Conservation (phyloP, 768 basidiomycete species). For the Chiua virens region DNA sequence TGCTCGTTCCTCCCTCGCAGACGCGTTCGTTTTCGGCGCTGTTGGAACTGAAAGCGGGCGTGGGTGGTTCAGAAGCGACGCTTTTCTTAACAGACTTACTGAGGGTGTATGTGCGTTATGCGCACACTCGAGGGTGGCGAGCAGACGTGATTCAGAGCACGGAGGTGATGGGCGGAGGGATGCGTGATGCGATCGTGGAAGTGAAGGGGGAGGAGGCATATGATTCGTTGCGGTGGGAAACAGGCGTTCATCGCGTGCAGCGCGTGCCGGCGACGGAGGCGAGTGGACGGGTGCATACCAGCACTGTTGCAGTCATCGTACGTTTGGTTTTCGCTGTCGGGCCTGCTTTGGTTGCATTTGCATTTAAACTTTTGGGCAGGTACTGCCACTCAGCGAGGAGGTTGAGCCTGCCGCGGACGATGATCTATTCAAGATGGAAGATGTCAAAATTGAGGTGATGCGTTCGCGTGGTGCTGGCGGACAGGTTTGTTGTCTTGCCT, state of each 20-base stretch:
- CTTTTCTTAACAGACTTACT: conserved; percentile 78
- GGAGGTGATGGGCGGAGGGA: conserved; percentile 59
- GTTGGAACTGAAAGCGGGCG: conserved; percentile 89
- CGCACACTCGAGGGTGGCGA: conserved; percentile 58
- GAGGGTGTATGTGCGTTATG: conserved; percentile 77
- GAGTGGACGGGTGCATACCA: conserved; percentile 87
- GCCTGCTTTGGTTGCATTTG: background rate
- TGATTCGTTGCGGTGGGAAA: conserved; percentile 83
- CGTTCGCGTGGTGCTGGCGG: conserved; percentile 96
- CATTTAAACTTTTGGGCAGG: conserved; percentile 35
- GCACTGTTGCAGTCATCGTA: conserved; percentile 85
- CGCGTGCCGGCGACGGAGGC: conserved; percentile 89
- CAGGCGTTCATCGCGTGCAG: conserved; percentile 95
- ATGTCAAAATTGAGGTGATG: conserved; percentile 93
- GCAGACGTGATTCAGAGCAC: conserved; percentile 58
- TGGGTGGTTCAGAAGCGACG: conserved; percentile 86
- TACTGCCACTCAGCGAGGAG: conserved; percentile 78
- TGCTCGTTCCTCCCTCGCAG: conserved; percentile 71
- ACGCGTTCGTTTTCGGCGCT: conserved; percentile 73
- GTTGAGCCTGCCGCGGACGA: conserved; percentile 50
- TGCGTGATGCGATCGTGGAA: conserved; percentile 79
- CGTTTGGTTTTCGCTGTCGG: conserved; percentile 24
- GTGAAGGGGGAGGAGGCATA: conserved; percentile 77
- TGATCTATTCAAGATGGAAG: conserved; percentile 79
- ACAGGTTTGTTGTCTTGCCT: conserved; percentile 53